Evolutionary conservation across 108 stramenopile species (phyloP).

Genomic region (Seminavis robusta): DNA sequence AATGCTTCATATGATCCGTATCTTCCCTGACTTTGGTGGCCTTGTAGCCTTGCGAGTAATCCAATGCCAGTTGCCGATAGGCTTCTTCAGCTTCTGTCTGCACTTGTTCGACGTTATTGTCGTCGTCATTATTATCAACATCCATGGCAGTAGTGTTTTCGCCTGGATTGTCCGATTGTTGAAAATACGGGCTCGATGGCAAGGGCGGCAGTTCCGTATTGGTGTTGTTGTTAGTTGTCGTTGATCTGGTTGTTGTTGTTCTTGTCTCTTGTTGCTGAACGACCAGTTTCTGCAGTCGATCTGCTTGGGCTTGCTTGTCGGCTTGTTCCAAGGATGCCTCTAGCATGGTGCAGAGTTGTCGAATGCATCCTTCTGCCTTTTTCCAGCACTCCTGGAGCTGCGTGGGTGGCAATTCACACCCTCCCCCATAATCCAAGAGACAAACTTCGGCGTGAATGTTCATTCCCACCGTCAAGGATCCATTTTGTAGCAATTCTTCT

Average conservation of each 20-base stretch:
- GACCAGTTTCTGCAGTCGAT: slow-evolving; percentile 58
- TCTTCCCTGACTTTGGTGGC: slow-evolving; percentile 73
- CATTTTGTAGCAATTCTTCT: slow-evolving; percentile 78
- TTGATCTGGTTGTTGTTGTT: background rate
- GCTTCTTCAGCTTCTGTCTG: slow-evolving; percentile 57
- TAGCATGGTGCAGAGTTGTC: slow-evolving; percentile 51
- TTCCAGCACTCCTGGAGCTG: slow-evolving; percentile 52
- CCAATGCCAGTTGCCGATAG: slow-evolving; percentile 66
- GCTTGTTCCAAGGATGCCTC: slow-evolving; percentile 66
- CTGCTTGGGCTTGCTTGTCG: slow-evolving; percentile 61
- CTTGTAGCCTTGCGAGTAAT: slow-evolving; percentile 69
- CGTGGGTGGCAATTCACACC: slow-evolving; percentile 57
- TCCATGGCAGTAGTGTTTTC: no score
- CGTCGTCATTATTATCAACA: slow-evolving; percentile 14
- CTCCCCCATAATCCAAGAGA: slow-evolving; percentile 75
- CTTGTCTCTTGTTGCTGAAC: slow-evolving; percentile 6
- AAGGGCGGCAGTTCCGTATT: background rate
- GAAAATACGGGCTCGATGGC: slow-evolving; percentile 14
- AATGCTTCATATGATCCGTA: slow-evolving; percentile 1
- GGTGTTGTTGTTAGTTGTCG: background rate
- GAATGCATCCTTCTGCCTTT: slow-evolving; percentile 38
- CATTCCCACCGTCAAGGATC: slow-evolving; percentile 63
- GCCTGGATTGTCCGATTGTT: slow-evolving; percentile 10
- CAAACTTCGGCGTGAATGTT: slow-evolving; percentile 89
- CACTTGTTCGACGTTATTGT: slow-evolving; percentile 10